Base-by-base conservation (phyloP, 257 asterid genomes). In the Cynanchum wilfordii region DNA sequence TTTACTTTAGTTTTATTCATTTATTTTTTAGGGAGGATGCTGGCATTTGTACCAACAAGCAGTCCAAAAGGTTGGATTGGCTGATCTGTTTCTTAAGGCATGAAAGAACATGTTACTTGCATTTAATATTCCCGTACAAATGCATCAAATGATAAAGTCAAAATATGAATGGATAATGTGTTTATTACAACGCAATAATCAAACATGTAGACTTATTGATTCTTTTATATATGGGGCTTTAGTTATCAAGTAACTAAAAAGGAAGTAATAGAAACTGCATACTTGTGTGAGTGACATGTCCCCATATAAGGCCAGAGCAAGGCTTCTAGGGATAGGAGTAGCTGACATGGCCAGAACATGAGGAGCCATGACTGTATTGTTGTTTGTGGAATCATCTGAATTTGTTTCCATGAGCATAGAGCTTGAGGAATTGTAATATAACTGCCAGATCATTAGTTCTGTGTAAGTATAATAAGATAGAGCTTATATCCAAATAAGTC, bases 241-340 rank as follows among this genome's bases (percentile, higher is more conserved):
- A 68, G 69, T 38, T 30, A 29, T 65, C 29, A 27, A 75, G 72
- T 50, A 29, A 45, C 27, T 56, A 20, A 62, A 73, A 68, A 25
- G 15, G 74, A 74, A 64, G 44, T 57, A 33, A 62, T 60, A 71
- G 4, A 71, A 76, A 74, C 63, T 56, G 81, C 88, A 75, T 83
- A 91, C 98, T 80, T 93, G 99, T 77, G 99, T 94, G 69, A 94
- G 85, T 68, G 97, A 94, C 92, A 94, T 89, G 87, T 94, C 98
- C 30, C 96, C 98, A 76, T 94, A 87, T 82, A 94, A 86, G 52
- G 97, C 96, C 80, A 94, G 87, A 62, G 99, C 99, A 76, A 94
- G 89, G 19, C 97, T 87, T 81, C 99, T 91, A 47, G 99, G 99
- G 69, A 94, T 94, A 65, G 99, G 99, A 57, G 99, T 94, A 77